These are phyloP conservation scores for Bisporella sp. DNA, from an alignment of 2,329 filamentous ascomycete genomes.

Conservation along the genomic window DNA sequence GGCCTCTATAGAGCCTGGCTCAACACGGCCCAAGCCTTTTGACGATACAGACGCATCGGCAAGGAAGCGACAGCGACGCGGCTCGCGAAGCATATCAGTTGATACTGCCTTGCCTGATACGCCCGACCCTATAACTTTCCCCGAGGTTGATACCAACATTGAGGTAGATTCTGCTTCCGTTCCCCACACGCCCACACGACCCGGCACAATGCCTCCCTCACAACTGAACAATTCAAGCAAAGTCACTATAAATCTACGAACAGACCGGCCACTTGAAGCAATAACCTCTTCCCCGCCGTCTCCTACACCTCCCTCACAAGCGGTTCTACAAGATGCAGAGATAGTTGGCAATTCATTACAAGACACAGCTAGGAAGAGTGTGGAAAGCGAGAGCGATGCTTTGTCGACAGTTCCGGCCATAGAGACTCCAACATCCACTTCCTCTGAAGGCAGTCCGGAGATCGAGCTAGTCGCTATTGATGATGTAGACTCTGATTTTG, in stretches of 20 bases:
- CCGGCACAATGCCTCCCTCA: conserved; percentile 21
- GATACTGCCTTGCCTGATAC: conserved; percentile 26
- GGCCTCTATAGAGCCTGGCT: conserved; percentile 55
- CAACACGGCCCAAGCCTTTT: conserved; percentile 58
- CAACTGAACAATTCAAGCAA: conserved; percentile 44
- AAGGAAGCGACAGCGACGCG: conserved; percentile 54
- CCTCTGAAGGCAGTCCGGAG: conserved; percentile 24
- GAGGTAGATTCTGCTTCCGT: conserved; percentile 25
- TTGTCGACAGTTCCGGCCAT: conserved; percentile 21
- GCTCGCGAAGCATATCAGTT: conserved; percentile 46
- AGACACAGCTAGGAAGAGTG: conserved; percentile 16
- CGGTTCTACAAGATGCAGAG: conserved; percentile 14
- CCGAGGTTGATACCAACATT: conserved; percentile 23
- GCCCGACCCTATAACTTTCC: conserved; percentile 10
- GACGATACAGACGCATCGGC: conserved; percentile 45
- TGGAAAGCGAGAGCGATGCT: conserved; percentile 25
- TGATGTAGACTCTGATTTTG: conserved; percentile 17
- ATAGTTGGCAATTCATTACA: conserved; percentile 9
- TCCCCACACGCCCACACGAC: conserved; percentile 22
- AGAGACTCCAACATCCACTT: conserved; percentile 26
- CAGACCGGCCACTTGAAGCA: conserved; percentile 32
- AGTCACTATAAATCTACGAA: conserved; percentile 56
- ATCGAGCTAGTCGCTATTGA: conserved; percentile 24
- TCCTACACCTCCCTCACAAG: conserved; percentile 26
- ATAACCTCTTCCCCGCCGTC: conserved; percentile 39